Evolutionary conservation across 2,329 filamentous ascomycete genomes (phyloP).

Genomic region (Fusarium algeriense): DNA sequence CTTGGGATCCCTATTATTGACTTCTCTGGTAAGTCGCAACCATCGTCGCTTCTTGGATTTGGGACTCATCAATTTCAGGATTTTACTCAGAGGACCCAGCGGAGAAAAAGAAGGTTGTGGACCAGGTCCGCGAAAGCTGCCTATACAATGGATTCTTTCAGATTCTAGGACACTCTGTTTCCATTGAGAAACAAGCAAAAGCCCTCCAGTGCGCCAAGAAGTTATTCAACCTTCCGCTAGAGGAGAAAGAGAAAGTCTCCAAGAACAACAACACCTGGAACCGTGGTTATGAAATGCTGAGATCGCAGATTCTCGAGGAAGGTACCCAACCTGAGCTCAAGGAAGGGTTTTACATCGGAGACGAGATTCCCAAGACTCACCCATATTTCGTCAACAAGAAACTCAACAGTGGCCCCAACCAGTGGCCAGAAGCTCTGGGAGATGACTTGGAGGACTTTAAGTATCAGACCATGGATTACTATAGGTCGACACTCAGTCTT

Average conservation of each 20-base stretch:
- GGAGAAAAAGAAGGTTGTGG: not conserved
- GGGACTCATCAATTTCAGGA: not conserved
- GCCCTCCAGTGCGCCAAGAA: slow-evolving; percentile 2
- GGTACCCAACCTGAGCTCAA: slow-evolving; percentile 61
- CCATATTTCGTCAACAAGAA: slow-evolving; percentile 58
- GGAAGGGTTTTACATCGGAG: slow-evolving; percentile 54
- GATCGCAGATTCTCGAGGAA: slow-evolving; percentile 59
- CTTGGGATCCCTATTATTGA: slow-evolving; percentile 9
- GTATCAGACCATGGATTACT: slow-evolving; percentile 56
- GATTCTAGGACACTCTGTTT: slow-evolving; percentile 1
- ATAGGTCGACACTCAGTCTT: slow-evolving; percentile 54
- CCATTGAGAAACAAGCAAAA: not conserved
- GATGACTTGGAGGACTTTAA: slow-evolving; percentile 55
- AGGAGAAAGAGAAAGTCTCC: slow-evolving; percentile 59
- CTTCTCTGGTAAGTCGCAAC: not conserved
- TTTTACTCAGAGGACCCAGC: slow-evolving; percentile 7
- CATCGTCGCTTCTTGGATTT: fast-evolving
- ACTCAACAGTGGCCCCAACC: slow-evolving; percentile 57
- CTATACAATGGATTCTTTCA: slow-evolving; percentile 8
- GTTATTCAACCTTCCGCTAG: slow-evolving; percentile 57
- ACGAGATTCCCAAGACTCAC: slow-evolving; percentile 56
- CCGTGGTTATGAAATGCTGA: slow-evolving; percentile 63
- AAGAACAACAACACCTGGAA: slow-evolving; percentile 56
- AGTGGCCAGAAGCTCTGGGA: slow-evolving; percentile 57
- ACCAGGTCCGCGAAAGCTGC: slow-evolving; percentile 7